A percentile compares a stretch with the other conserved stretches of the same genome.
phyloP scores from a whole-genome alignment of 441 rosid genomes.

The Adansonia gregorii region DNA sequence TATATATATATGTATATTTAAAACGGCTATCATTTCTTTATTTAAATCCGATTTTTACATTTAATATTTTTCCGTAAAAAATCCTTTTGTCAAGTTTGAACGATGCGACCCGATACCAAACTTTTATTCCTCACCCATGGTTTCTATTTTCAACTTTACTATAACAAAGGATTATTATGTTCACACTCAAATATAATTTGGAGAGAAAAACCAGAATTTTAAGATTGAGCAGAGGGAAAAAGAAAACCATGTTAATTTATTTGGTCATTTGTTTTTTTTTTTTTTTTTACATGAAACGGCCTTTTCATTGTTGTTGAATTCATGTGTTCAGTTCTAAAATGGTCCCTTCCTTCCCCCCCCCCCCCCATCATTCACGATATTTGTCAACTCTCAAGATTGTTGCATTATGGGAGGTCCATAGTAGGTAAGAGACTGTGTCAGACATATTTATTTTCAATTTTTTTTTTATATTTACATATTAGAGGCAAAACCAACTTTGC shows the following conservation, averaged over 20 bases:
- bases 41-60: too few relatives aligned
- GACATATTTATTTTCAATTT: background rate
- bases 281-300: too few relatives aligned
- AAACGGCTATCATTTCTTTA: too few relatives aligned
- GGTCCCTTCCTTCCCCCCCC: background rate
- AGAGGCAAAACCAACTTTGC: background rate
- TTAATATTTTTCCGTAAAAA: too few relatives aligned
- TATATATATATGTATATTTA: too few relatives aligned
- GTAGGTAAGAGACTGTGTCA: background rate
- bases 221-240: background rate
- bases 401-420: background rate
- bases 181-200: too few relatives aligned
- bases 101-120: too few relatives aligned
- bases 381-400: background rate
- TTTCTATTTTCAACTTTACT: too few relatives aligned
- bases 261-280: background rate
- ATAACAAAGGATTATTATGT: too few relatives aligned
- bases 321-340: background rate
- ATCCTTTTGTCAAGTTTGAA: too few relatives aligned
- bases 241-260: background rate
- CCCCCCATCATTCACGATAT: background rate
- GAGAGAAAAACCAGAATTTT: background rate
- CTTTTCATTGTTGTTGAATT: background rate
- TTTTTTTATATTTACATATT: background rate
- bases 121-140: too few relatives aligned